These are phyloP conservation scores for Calocybe gangraenosa DNA, from an alignment of 768 basidiomycete species.

Conservation along the genomic window DNA sequence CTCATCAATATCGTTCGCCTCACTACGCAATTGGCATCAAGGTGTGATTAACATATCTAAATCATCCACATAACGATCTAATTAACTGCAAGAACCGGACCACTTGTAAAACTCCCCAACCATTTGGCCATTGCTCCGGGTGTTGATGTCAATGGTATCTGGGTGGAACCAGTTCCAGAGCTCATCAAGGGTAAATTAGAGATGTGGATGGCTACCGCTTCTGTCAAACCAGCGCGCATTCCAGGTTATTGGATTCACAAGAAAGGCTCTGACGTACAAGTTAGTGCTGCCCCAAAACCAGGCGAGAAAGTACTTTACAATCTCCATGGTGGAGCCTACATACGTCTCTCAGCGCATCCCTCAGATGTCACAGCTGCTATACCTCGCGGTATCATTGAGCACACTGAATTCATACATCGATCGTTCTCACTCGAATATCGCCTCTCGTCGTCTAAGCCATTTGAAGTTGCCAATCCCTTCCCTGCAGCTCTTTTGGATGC, in stretches of 20 bases:
- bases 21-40: conserved; percentile 17
- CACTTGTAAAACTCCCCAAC: conserved; percentile 27
- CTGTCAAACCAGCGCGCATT: conserved; percentile 37
- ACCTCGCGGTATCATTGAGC: conserved; percentile 41
- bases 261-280: conserved; percentile 27
- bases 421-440: conserved; percentile 71
- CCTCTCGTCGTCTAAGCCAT: conserved; percentile 44
- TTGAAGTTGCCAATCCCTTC: conserved; percentile 51
- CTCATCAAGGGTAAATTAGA: conserved; percentile 41
- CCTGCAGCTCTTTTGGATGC: conserved; percentile 74
- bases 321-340: conserved; percentile 64
- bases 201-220: conserved; percentile 33
- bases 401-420: conserved; percentile 39
- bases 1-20: conserved; percentile 31
- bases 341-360: conserved; percentile 54
- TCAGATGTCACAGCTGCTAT: conserved; percentile 41
- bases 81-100: conserved; percentile 28
- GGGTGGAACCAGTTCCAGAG: conserved; percentile 40
- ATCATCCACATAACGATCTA: neutral
- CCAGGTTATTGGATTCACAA: conserved; percentile 59
- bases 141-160: conserved; percentile 40
- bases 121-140: conserved; percentile 38
- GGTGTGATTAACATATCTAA: conserved; percentile 19
- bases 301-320: conserved; percentile 57
- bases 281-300: conserved; percentile 34